These are phyloP conservation scores for Schizosaccharomyces lindneri DNA, from an alignment of 805 yeast genomes.

Conservation along the genomic window DNA sequence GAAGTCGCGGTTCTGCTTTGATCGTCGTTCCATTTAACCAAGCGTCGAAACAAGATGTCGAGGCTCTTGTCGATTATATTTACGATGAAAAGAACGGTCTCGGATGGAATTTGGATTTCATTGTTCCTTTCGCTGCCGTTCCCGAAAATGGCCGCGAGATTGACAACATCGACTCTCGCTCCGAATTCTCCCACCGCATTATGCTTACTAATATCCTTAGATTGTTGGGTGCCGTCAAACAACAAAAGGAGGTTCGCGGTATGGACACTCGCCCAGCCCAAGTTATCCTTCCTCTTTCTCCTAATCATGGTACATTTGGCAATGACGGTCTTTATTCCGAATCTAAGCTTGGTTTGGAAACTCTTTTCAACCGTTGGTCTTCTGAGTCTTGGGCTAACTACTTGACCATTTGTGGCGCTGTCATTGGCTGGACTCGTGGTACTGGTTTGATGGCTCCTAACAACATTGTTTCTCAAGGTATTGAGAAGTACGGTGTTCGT, in stretches of 20 bases:
- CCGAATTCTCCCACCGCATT: slow-evolving; percentile 94
- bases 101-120: slow-evolving; percentile 92
- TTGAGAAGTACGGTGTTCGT: slow-evolving; percentile 85
- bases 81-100: slow-evolving; percentile 77
- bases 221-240: slow-evolving; percentile 71
- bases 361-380: slow-evolving; percentile 94
- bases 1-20: slow-evolving; percentile 76
- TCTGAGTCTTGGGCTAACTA: slow-evolving; percentile 91
- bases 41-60: slow-evolving; percentile 76
- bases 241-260: slow-evolving; percentile 49
- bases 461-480: slow-evolving; percentile 92
- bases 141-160: slow-evolving; percentile 96
- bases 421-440: slow-evolving; percentile 99
- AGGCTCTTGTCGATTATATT: slow-evolving; percentile 60
- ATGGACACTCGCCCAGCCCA: slow-evolving; percentile 95
- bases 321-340: slow-evolving; percentile 96
- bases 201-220: slow-evolving; percentile 91
- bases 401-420: slow-evolving; percentile 91
- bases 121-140: slow-evolving; percentile 95
- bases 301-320: slow-evolving; percentile 98
- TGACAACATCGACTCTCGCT: slow-evolving; percentile 75
- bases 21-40: slow-evolving; percentile 97
- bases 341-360: slow-evolving; percentile 84
- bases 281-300: slow-evolving; percentile 85
- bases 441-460: slow-evolving; percentile 96